Evolutionary conservation across 1,139 yeast species (phyloP), one percentile per base, ranked within the genome.

Genomic region (Lodderomyces beijingensis): DNA sequence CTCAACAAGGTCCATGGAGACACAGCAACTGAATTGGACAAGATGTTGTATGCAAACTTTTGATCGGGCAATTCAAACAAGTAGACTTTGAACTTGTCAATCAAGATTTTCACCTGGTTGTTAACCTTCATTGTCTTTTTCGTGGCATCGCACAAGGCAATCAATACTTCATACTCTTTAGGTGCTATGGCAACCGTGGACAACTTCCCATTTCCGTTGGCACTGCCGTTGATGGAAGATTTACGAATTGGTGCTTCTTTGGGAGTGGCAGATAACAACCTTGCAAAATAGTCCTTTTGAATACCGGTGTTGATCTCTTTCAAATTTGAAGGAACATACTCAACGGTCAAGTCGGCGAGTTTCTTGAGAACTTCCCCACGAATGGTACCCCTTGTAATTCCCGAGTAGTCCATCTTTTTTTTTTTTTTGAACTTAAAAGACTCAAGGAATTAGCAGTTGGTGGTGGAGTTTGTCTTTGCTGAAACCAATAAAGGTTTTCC

Each of bases 131-230:
- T 50, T 8, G 76, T 65, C 23, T 48, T 50, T 2, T 55, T 43
- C 6, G 80, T 68, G 13, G 86, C 65, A 16, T 68, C 69, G 35
- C 85, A 75, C 17, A 87, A 57, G 0, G 95, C 86, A 33, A 79
- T 49, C 36, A 88, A 58, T 4, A 81, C 77, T 49, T 88, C 95
- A 48, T 79, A 70, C 51, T 87, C 95, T 34, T 72, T 73, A 22
- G 63, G 51, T 2, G 70, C 54, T 33, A 77, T 62, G 1, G 77
- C 73, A 13, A 66, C 64, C 10, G 40, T 40, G 1, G 64, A 51
- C 20, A 55, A 35, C 16, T 33, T 35, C 11, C 35, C 36, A 16
- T 28, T 31, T 22, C 27, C 30, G 14, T n/a, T n/a, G 14, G 11
- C 12, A n/a, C 24, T 30, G 11, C 13, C 18, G 9, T 18, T 30